Evolutionary conservation across 2,329 filamentous ascomycete species (phyloP).

Genomic region (Diaporthe sp.): DNA sequence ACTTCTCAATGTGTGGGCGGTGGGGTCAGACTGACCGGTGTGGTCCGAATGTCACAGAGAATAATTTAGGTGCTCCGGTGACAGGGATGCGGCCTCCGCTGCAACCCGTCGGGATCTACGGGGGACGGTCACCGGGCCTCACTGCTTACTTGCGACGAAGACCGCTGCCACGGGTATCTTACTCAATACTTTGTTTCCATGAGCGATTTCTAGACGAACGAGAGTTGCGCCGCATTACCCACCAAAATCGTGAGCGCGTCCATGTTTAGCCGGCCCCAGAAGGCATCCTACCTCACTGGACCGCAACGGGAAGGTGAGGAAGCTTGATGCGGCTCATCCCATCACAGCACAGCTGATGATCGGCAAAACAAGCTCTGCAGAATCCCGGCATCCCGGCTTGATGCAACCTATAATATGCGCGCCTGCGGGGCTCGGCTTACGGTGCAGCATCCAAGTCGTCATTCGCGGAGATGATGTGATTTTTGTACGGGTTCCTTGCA

Average conservation of each 20-base stretch:
- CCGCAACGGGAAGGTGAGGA: slow-evolving; percentile 29
- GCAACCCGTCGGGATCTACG: background rate
- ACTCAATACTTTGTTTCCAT: background rate
- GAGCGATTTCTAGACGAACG: background rate
- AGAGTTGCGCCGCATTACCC: background rate
- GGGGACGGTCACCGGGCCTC: background rate
- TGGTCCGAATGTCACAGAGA: too few relatives aligned
- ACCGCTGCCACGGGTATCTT: too few relatives aligned
- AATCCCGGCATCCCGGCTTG: slow-evolving; percentile 7
- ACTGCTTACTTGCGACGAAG: background rate
- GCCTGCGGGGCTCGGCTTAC: slow-evolving; percentile 7
- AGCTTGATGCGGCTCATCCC: slow-evolving; percentile 15
- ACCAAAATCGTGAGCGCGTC: background rate
- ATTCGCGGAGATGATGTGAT: background rate
- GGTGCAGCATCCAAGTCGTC: slow-evolving; percentile 21
- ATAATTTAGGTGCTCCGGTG: too few relatives aligned
- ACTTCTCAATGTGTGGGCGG: too few relatives aligned
- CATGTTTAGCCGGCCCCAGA: slow-evolving; percentile 16
- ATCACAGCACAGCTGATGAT: slow-evolving; percentile 24
- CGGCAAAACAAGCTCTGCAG: slow-evolving; percentile 22
- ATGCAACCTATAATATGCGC: background rate
- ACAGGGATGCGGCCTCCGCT: background rate
- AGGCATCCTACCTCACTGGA: slow-evolving; percentile 14
- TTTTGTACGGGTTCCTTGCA: background rate
- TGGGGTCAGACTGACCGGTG: too few relatives aligned